Conservation (phyloP, 768 basidiomycete genomes). For the Russula brevipes region DNA sequence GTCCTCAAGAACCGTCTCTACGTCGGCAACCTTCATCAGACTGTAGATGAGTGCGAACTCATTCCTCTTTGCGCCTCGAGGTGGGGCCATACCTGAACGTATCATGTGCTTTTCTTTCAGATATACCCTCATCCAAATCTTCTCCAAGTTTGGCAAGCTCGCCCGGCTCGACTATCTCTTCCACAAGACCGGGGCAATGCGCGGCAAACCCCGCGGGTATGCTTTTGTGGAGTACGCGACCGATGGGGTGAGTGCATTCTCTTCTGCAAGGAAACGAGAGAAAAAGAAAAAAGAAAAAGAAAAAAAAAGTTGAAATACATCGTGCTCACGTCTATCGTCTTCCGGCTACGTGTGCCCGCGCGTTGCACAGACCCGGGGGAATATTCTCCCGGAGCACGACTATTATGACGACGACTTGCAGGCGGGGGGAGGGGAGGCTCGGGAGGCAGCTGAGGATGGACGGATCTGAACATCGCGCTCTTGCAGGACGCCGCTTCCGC, state of each 20-base stretch:
- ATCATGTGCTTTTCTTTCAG: conserved; percentile 38
- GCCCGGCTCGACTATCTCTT: conserved; percentile 92
- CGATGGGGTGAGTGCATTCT: conserved; percentile 56
- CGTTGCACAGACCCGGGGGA: conserved; percentile 27
- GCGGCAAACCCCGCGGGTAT: conserved; percentile 92
- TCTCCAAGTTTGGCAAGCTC: conserved; percentile 88
- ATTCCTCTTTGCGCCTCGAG: background rate
- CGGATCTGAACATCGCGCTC: conserved; percentile 23
- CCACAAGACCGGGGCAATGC: conserved; percentile 84
- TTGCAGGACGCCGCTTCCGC: conserved; percentile 80
- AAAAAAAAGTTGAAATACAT: background rate
- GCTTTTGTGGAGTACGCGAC: conserved; percentile 86
- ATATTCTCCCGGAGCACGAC: too few relatives aligned
- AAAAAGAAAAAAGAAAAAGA: conserved; percentile 17
- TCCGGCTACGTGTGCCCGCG: conserved; percentile 18
- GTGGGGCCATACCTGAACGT: background rate
- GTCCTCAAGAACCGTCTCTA: conserved; percentile 73
- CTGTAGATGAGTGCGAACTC: conserved; percentile 73
- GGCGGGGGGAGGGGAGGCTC: too few relatives aligned
- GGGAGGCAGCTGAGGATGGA: background rate
- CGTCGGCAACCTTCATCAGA: conserved; percentile 81
- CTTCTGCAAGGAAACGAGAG: background rate
- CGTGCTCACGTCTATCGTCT: conserved; percentile 40
- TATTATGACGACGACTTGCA: too few relatives aligned
- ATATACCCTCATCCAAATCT: conserved; percentile 83